Conservation (phyloP, 495 filamentous ascomycete species). For the Tricharina praecox region DNA sequence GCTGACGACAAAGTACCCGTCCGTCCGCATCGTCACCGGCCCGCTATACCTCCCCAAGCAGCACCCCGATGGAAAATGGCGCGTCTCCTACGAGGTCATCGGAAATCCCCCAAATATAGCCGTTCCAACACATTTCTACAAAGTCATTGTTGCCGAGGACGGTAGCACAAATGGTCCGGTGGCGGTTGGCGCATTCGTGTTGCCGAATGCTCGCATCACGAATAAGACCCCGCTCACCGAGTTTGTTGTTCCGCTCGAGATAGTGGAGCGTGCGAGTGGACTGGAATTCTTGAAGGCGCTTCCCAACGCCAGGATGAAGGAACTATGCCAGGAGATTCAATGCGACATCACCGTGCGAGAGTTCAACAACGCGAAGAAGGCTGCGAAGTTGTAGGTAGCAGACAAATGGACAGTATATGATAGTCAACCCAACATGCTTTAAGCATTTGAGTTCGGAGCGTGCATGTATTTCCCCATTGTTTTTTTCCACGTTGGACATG, state of each 20-base stretch:
- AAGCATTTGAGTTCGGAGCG: too few relatives aligned
- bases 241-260: slow-evolving; percentile 89
- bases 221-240: slow-evolving; percentile 70
- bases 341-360: slow-evolving; percentile 70
- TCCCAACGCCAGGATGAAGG: slow-evolving; percentile 51
- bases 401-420: too few relatives aligned
- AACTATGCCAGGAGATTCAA: slow-evolving; percentile 67
- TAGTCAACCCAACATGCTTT: too few relatives aligned
- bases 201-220: slow-evolving; percentile 80
- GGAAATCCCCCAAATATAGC: slow-evolving; percentile 85
- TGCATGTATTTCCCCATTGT: too few relatives aligned
- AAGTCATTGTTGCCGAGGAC: slow-evolving; percentile 91
- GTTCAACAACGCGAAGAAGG: slow-evolving; percentile 32
- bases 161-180: slow-evolving; percentile 56
- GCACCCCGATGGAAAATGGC: slow-evolving; percentile 71
- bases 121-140: slow-evolving; percentile 97
- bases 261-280: slow-evolving; percentile 76
- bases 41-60: slow-evolving; percentile 81
- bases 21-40: slow-evolving; percentile 80
- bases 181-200: slow-evolving; percentile 80
- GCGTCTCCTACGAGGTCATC: slow-evolving; percentile 92
- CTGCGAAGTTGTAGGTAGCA: too few relatives aligned
- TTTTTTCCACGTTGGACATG: too few relatives aligned
- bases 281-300: slow-evolving; percentile 76
- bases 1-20: slow-evolving; percentile 61